Evolutionary conservation across 2,329 filamentous ascomycete genomes (phyloP).

Genomic region (Penicillium italicum): DNA sequence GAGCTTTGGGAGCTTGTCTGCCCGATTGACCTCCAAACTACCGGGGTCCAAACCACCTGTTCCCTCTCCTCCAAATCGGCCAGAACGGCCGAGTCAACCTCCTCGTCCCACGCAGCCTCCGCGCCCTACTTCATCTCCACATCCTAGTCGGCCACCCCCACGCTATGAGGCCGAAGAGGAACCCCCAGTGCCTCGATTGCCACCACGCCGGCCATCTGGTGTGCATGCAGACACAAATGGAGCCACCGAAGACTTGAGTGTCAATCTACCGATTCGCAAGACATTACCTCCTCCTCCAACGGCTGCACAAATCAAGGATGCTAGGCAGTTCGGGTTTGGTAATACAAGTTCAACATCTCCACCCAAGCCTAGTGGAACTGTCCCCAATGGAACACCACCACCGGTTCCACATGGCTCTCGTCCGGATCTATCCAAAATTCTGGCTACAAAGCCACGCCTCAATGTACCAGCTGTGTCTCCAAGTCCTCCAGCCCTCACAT

Average conservation of each 20-base stretch:
- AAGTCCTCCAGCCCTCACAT: conserved; percentile 13
- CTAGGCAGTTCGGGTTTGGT: conserved; percentile 47
- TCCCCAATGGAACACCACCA: conserved; percentile 35
- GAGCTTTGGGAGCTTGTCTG: conserved; percentile 14
- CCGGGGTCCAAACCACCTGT: conserved; percentile 4
- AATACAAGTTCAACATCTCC: conserved; percentile 33
- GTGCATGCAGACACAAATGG: conserved; percentile 15
- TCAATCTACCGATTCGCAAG: conserved; percentile 27
- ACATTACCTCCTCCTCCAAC: conserved; percentile 34
- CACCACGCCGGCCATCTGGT: conserved; percentile 26
- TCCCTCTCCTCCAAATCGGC: background rate
- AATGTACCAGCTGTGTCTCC: conserved; percentile 19
- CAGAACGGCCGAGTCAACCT: background rate
- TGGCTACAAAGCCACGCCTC: conserved; percentile 51
- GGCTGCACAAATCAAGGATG: conserved; percentile 31
- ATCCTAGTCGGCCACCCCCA: conserved; percentile 5
- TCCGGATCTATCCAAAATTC: conserved; percentile 56
- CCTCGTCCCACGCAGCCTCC: conserved; percentile 10
- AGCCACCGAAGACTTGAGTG: conserved; percentile 12
- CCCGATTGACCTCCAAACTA: conserved; percentile 10
- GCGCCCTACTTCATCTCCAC: conserved; percentile 12
- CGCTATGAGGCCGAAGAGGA: conserved; percentile 8
- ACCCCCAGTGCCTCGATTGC: conserved; percentile 21
- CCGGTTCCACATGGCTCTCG: conserved; percentile 54
- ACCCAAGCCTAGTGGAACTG: conserved; percentile 16